Base-by-base conservation (phyloP, 768 basidiomycete species). In the Tricholomella constricta region DNA sequence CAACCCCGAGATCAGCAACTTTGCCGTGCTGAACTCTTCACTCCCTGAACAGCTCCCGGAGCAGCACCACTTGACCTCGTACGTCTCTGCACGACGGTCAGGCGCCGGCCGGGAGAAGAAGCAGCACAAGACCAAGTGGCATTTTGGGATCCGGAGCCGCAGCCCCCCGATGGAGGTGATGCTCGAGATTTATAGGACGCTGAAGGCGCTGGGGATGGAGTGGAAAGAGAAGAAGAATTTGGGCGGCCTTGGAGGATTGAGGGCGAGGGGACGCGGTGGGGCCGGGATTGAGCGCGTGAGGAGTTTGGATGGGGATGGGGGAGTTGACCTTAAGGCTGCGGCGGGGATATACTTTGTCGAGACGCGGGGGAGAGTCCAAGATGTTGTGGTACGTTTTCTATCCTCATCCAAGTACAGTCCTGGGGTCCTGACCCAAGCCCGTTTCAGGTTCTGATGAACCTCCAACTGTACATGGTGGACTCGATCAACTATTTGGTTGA, bases 101-200 rank as follows among this genome's bases (percentile, higher is more conserved):
- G 67, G 67, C 58, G 71, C 70, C 45, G 55, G 63, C 29, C 60
- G 63, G 19, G 84, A 84, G 64, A 84, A 85, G 74, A 89, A 86
- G 66, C 81, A 84, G 49, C 84, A 88, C 55, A 84, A 88, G 55
- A 89, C 89, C 14, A 88, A 93, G 58, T 98, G 97, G 97, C 97
- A 99, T 68, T 99, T 98, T 64, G 97, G 97, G 7, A 98, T 99
- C 35, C 82, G 97, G 27, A 94, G 91, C 61, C 80, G 95, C 54
- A 89, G 86, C 52, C 92, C 94, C 27, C 97, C 95, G 19, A 96
- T 98, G 91, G 97, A 99, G 69, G 96, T 99, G 20, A 98, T 99
- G 95, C 74, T 97, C 22, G 96, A 98, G 79, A 97, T 99, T 46
- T 98, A 99, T 72, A 78, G 91, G 56, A 97, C 95, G 37, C 73